These are phyloP conservation scores for Laetiporus sulphureus DNA, from an alignment of 1,284 basidiomycete genomes.

Conservation along the genomic window DNA sequence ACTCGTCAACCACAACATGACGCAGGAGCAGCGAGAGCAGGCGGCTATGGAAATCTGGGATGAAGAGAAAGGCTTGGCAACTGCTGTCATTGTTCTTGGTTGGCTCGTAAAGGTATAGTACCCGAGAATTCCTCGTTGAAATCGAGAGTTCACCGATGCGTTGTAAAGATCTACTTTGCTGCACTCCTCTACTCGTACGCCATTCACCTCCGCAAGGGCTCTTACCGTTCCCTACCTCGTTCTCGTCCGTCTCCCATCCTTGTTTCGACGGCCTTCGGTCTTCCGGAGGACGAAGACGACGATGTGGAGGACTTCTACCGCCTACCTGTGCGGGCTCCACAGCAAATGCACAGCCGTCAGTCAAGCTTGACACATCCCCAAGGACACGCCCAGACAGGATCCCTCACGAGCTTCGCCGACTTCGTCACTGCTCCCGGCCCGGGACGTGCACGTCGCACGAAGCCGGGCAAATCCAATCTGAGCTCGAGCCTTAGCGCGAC, in stretches of 20 bases:
- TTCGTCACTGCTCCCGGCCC: slow-evolving; percentile 45
- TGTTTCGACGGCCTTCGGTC: slow-evolving; percentile 15
- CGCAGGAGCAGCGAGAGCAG: slow-evolving; percentile 53
- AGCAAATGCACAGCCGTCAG: slow-evolving; percentile 16
- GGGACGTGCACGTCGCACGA: slow-evolving; percentile 19
- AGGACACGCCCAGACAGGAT: slow-evolving; percentile 17
- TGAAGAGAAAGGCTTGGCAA: slow-evolving; percentile 81
- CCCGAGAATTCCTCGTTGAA: not conserved
- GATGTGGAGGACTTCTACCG: slow-evolving; percentile 63
- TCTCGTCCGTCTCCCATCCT: slow-evolving; percentile 34
- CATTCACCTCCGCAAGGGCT: slow-evolving; percentile 85
- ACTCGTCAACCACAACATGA: slow-evolving; percentile 36
- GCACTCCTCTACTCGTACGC: slow-evolving; percentile 92
- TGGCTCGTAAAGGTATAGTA: slow-evolving; percentile 81
- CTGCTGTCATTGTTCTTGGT: slow-evolving; percentile 70
- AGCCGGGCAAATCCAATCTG: slow-evolving; percentile 22
- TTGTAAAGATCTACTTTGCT: slow-evolving; percentile 82
- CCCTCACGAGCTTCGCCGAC: slow-evolving; percentile 48
- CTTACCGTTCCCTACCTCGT: slow-evolving; percentile 79
- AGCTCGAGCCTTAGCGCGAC: slow-evolving; percentile 14
- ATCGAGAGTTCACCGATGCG: not conserved
- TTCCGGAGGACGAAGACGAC: slow-evolving; percentile 44
- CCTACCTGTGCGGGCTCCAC: slow-evolving; percentile 42
- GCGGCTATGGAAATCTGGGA: slow-evolving; percentile 85
- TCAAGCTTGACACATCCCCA: slow-evolving; percentile 17